These are phyloP conservation scores for Camelina neglecta DNA, from an alignment of 345 rosid genomes.

Conservation along the genomic window DNA sequence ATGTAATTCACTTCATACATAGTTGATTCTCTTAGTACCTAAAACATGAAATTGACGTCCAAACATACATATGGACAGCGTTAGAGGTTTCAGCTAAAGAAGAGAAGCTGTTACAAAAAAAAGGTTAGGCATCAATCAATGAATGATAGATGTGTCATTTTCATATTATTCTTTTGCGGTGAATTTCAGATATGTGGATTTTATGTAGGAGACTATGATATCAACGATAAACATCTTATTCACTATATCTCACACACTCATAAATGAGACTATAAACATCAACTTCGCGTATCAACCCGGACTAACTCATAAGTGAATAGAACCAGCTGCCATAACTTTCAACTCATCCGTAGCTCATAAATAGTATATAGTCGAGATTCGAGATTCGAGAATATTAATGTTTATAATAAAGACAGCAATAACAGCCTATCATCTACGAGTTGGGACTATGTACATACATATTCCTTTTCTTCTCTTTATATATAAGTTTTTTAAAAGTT, in stretches of 20 bases:
- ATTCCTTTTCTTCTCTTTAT: too few species aligned
- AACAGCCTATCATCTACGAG: too few species aligned
- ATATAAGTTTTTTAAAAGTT: too few species aligned
- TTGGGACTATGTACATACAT: too few species aligned
- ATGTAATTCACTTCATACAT: not conserved
- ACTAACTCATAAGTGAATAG: not conserved
- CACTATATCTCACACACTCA: not conserved
- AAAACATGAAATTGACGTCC: not conserved
- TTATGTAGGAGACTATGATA: too few species aligned
- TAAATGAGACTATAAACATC: not conserved
- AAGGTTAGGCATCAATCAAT: not conserved
- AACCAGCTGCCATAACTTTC: not conserved
- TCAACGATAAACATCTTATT: too few species aligned
- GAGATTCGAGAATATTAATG: not conserved
- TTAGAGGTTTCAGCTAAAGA: constrained; percentile 1
- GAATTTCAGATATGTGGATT: not conserved
- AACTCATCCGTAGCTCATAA: not conserved
- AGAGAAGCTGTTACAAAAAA: not conserved
- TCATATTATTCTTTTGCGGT: not conserved
- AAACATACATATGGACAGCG: not conserved
- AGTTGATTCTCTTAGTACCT: not conserved
- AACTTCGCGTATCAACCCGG: constrained; percentile 3
- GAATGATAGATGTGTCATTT: not conserved
- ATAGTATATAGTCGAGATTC: not conserved
- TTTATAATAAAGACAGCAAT: too few species aligned